Base-by-base conservation (phyloP, 2,329 filamentous ascomycete species). In the Alternaria gaisen region DNA sequence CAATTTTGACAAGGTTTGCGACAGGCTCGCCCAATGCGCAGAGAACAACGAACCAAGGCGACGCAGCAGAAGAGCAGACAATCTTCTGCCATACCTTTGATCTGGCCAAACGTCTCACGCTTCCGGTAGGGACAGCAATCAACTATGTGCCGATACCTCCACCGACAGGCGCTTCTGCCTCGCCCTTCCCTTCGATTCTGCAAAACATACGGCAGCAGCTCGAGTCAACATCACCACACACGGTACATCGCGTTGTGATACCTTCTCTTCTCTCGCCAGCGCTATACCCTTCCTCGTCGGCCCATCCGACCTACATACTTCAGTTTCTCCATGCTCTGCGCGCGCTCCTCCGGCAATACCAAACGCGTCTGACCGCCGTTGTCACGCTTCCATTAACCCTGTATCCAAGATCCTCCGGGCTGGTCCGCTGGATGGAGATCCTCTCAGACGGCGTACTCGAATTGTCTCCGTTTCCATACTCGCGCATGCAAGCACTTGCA, bases 261-360 rank as follows among this genome's bases (percentile, higher is more conserved):
- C 94, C 95, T 0, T 90, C 87, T 56, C 84, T 98, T 10, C 86
- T 98, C 24, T 95, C 92, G 4, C 94, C 95, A n/a, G 90, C 91
- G 2, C 77, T 94, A 14, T 98, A 97, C 73, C 86, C 90, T 24
- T 84, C 91, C 2, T 83, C 87, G 26, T 84, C 88, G 46, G 88
- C 87, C 65, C 85, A 86, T n/a, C 93, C 94, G 1, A 82, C 89
- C 30, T 85, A 91, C 70, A 81, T 97, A 24, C 82, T 98, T 30
- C 89, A 89, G 63, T 97, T 98, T 74, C 80, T 98, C 4, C 93
- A 97, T 70, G 84, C 85, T 3, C 82, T 99, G 14, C 87, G 92
- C 50, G 88, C 89, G 4, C 82, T 99, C 3, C 83, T 97, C 41
- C 88, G 91, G 11, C 85, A 86, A 56, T 86, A 92, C 66, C 77